phyloP scores from a whole-genome alignment of 1,284 basidiomycete genomes.

The Taiwanofungus camphoratus region DNA sequence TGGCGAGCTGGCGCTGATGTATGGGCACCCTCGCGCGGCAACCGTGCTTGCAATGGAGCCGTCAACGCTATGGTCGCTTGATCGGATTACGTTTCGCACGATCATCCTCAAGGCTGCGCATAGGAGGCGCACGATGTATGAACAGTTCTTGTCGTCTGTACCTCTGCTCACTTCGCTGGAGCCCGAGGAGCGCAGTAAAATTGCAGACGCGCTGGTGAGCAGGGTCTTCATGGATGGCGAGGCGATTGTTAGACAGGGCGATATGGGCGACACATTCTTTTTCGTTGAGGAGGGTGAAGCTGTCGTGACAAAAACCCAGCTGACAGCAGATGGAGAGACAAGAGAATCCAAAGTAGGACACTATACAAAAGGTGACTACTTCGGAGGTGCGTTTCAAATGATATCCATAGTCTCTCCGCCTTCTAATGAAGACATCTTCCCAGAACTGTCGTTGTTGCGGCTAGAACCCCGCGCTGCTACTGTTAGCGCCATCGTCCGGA shows the following conservation, averaged over 20 bases:
- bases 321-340: constrained; percentile 52
- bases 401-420: constrained; percentile 9
- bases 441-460: constrained; percentile 81
- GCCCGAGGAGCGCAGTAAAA: constrained; percentile 88
- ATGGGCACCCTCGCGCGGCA: constrained; percentile 93
- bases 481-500: constrained; percentile 72
- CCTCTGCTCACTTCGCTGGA: constrained; percentile 83
- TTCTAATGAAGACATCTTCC: constrained; percentile 1
- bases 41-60: constrained; percentile 83
- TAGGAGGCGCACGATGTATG: constrained; percentile 89
- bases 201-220: constrained; percentile 92
- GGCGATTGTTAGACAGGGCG: constrained; percentile 86
- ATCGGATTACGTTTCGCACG: constrained; percentile 97
- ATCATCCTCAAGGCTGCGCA: constrained; percentile 90
- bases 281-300: constrained; percentile 94
- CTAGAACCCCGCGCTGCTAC: constrained; percentile 90
- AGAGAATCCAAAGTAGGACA: constrained; percentile 69
- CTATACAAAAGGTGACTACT: constrained; percentile 91
- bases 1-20: constrained; percentile 97
- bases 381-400: constrained; percentile 64
- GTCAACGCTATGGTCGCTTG: constrained; percentile 91
- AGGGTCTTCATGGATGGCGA: constrained; percentile 80
- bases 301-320: constrained; percentile 74
- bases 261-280: constrained; percentile 96
- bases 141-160: constrained; percentile 91